Conservation (phyloP, 2,329 filamentous ascomycete genomes). For the Botrytis galanthina region DNA sequence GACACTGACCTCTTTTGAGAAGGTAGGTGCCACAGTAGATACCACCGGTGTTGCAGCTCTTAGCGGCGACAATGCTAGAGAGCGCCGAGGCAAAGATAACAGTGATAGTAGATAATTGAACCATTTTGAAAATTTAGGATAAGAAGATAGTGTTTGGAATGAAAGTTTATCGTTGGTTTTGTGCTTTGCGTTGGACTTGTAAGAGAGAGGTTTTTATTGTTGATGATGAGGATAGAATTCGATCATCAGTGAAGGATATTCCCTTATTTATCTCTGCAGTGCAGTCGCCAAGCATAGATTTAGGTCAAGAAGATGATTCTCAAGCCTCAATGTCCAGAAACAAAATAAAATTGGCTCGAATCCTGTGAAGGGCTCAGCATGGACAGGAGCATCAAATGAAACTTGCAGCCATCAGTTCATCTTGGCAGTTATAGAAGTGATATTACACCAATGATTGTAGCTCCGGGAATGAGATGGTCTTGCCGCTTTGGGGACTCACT, state of each 20-base stretch:
- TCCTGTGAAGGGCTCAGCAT: not conserved
- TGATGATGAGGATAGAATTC: not conserved
- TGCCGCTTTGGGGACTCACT: not conserved
- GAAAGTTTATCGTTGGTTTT: not conserved
- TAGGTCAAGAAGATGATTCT: not conserved
- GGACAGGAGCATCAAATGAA: not conserved
- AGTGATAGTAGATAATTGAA: constrained; percentile 1
- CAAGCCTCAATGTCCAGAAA: not conserved
- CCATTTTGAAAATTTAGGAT: not conserved
- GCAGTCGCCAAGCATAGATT: not conserved
- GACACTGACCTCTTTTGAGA: not conserved
- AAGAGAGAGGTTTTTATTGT: not conserved
- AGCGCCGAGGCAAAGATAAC: not conserved
- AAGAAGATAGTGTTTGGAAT: not conserved
- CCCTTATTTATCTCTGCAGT: not conserved
- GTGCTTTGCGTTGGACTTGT: not conserved
- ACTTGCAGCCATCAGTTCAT: not conserved
- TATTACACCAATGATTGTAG: not conserved
- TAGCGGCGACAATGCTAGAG: not conserved
- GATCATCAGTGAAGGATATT: too few relatives aligned
- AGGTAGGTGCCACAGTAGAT: constrained; percentile 4
- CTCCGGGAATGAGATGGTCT: not conserved
- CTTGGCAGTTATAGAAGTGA: not conserved
- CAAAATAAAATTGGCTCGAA: not conserved
- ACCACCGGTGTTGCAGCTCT: not conserved